phyloP scores from a whole-genome alignment of 176 grass and related monocot genomes.

The Echinochloa phyllopogon region DNA sequence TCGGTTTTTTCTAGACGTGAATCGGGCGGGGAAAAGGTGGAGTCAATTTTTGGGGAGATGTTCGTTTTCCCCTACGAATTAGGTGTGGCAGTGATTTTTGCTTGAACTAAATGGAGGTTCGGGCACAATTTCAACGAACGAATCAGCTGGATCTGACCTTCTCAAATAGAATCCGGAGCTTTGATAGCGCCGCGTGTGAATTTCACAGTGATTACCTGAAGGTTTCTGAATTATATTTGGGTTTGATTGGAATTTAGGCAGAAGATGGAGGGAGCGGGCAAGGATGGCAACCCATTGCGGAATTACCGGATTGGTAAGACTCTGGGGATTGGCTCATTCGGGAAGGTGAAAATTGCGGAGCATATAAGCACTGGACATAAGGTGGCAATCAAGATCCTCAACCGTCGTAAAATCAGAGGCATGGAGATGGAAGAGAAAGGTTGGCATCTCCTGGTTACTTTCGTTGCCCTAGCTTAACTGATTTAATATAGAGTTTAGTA shows the following conservation, averaged over 20 bases:
- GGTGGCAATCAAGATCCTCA: conserved; percentile 69
- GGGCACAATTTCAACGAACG: not conserved
- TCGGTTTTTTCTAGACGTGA: not conserved
- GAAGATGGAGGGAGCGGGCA: conserved; percentile 53
- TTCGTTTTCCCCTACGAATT: not conserved
- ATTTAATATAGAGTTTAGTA: not conserved
- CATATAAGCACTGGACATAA: conserved; percentile 62
- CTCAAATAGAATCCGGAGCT: not conserved
- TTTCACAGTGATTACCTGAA: not conserved
- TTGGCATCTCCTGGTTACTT: conserved; percentile 12
- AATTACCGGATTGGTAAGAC: conserved; percentile 66
- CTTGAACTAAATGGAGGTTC: not conserved
- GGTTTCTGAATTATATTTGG: conserved; percentile 22
- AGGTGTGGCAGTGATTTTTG: not conserved
- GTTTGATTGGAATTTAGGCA: conserved; percentile 1
- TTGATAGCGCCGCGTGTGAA: not conserved
- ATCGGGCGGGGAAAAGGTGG: conserved; percentile 21
- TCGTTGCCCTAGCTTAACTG: not conserved
- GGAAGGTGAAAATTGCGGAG: conserved; percentile 69
- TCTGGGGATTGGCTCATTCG: conserved; percentile 62
- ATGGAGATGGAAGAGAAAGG: conserved; percentile 78
- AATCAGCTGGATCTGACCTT: conserved; percentile 32
- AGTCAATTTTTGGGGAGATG: not conserved
- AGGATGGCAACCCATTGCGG: conserved; percentile 50
- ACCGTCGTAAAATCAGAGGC: conserved; percentile 62